These are phyloP conservation scores for Vanderwaltozyma yarrowii DNA, from an alignment of 805 yeast genomes.

Conservation along the genomic window DNA sequence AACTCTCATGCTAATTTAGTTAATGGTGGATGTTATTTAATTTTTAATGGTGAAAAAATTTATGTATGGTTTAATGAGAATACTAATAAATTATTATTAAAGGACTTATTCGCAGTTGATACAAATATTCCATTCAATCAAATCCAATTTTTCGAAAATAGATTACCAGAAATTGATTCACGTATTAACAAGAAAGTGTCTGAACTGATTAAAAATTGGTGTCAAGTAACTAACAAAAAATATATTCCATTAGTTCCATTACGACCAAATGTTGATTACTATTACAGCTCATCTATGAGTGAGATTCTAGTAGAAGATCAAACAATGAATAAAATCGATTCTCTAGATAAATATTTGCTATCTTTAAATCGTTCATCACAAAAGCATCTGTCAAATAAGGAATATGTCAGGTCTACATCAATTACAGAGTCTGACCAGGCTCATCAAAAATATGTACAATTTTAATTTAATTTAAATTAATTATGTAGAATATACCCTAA, in stretches of 20 bases:
- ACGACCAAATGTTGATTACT: conserved; percentile 26
- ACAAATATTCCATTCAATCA: conserved; percentile 13
- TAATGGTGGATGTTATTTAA: conserved; percentile 69
- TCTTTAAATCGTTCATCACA: conserved; percentile 56
- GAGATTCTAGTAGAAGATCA: conserved; percentile 69
- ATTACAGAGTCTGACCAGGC: conserved; percentile 17
- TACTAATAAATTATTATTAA: conserved; percentile 54
- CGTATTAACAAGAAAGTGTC: conserved; percentile 59
- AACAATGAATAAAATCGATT: conserved; percentile 39
- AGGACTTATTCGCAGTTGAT: conserved; percentile 65
- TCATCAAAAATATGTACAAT: conserved; percentile 28
- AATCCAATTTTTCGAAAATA: conserved; percentile 29
- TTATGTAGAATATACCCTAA: background rate
- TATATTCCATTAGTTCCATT: conserved; percentile 21
- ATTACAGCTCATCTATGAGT: conserved; percentile 30
- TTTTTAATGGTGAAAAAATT: conserved; percentile 56
- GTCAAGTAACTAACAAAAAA: conserved; percentile 14
- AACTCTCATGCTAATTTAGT: conserved; percentile 28
- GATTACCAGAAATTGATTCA: conserved; percentile 62
- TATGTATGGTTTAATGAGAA: conserved; percentile 60
- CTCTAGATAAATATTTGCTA: conserved; percentile 58
- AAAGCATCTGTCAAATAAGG: conserved; percentile 41
- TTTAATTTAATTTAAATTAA: no score
- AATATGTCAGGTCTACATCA: conserved; percentile 19
- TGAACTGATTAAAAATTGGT: conserved; percentile 45